Conservation (phyloP, 1,284 basidiomycete species). For the Sanghuangporus baumii region DNA sequence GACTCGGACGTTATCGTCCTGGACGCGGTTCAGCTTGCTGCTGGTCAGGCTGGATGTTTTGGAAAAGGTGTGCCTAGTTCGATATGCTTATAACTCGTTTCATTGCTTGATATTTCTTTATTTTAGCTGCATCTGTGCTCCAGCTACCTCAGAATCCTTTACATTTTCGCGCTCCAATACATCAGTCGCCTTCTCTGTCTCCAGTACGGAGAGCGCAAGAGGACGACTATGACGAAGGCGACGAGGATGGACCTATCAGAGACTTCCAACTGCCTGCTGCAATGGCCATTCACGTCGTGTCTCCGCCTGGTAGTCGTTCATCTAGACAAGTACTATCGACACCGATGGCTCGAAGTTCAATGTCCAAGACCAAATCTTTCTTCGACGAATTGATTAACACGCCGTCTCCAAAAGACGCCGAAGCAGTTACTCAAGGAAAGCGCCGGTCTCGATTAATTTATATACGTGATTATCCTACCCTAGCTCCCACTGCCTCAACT, state of each 20-base stretch:
- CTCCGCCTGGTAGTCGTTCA: slow-evolving; percentile 34
- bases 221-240: slow-evolving; percentile 42
- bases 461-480: slow-evolving; percentile 72
- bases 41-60: slow-evolving; percentile 73
- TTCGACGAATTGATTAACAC: slow-evolving; percentile 72
- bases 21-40: slow-evolving; percentile 77
- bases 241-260: slow-evolving; percentile 23
- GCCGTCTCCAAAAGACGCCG: slow-evolving; percentile 31
- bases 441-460: slow-evolving; percentile 64
- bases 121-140: slow-evolving; percentile 55
- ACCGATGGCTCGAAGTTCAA: slow-evolving; percentile 27
- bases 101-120: slow-evolving; percentile 18
- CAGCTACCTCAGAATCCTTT: slow-evolving; percentile 67
- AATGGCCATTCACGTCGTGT: slow-evolving; percentile 60
- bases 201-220: slow-evolving; percentile 23
- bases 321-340: slow-evolving; percentile 9
- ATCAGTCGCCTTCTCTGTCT: slow-evolving; percentile 23
- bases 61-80: slow-evolving; percentile 51
- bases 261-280: slow-evolving; percentile 29
- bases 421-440: slow-evolving; percentile 22
- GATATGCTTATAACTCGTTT: not conserved
- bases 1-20: slow-evolving; percentile 76
- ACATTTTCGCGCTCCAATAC: slow-evolving; percentile 46
- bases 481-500: slow-evolving; percentile 62
- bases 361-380: slow-evolving; percentile 57